A percentile compares a stretch with the other conserved stretches of the same genome.
These are phyloP conservation scores for Berberis thunbergii DNA, from an alignment of 164 flowering plant genomes.

Conservation along the genomic window DNA sequence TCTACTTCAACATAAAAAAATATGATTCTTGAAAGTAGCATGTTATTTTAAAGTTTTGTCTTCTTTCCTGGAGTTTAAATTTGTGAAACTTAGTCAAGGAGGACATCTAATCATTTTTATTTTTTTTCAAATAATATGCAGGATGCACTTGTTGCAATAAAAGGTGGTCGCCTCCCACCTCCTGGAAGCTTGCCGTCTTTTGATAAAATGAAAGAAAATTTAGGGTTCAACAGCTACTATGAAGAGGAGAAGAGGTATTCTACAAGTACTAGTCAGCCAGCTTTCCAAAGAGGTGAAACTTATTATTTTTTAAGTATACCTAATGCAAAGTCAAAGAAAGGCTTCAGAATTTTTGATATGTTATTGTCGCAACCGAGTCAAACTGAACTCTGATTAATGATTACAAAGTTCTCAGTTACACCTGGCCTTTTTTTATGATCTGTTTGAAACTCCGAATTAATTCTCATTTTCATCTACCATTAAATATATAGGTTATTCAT, in stretches of 20 bases:
- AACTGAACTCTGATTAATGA: too few species aligned
- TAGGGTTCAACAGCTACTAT: conserved; percentile 77
- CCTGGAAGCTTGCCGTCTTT: conserved; percentile 92
- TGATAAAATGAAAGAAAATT: conserved; percentile 76
- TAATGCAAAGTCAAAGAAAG: too few species aligned
- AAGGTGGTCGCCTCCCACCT: conserved; percentile 81
- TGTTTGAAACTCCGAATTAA: background rate
- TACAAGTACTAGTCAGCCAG: conserved; percentile 20
- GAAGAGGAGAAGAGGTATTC: conserved; percentile 82
- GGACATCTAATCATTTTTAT: background rate
- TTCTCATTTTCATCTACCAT: background rate
- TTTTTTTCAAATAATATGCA: conserved; percentile 18
- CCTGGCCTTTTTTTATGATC: too few species aligned
- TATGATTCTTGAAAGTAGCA: too few species aligned
- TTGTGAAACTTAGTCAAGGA: background rate
- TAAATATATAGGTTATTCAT: conserved; percentile 20
- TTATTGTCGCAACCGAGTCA: too few species aligned
- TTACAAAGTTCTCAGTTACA: too few species aligned
- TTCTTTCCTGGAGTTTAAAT: background rate
- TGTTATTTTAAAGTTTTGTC: background rate
- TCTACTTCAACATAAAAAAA: too few species aligned
- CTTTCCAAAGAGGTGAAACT: conserved; percentile 33
- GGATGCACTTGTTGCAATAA: conserved; percentile 81
- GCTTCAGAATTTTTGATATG: too few species aligned
- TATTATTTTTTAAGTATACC: too few species aligned